Conservation (phyloP, 1,139 yeast genomes). For the Arxiozyma heterogenica region DNA sequence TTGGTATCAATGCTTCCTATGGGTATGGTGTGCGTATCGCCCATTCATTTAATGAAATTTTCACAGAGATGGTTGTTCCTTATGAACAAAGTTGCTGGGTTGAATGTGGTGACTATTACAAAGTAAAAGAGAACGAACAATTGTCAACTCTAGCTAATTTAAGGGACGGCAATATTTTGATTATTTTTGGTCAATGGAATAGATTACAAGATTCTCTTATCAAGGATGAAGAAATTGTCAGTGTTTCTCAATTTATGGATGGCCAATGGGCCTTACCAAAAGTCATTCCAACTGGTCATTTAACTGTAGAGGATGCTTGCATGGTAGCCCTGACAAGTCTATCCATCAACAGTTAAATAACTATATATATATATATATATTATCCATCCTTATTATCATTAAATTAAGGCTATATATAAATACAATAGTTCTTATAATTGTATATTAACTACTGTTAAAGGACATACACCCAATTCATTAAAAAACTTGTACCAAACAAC, state of each 20-base stretch:
- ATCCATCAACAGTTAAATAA: not conserved
- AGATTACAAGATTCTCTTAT: constrained; percentile 47
- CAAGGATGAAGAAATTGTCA: constrained; percentile 41
- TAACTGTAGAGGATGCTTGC: constrained; percentile 56
- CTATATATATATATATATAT: not conserved
- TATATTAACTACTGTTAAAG: too few species aligned
- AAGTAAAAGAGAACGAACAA: constrained; percentile 16
- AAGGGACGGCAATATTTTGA: constrained; percentile 7
- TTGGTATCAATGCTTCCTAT: constrained; percentile 52
- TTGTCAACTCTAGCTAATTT: constrained; percentile 15
- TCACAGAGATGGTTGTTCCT: constrained; percentile 57
- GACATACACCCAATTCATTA: not conserved
- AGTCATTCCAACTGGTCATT: constrained; percentile 39
- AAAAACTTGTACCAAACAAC: not conserved
- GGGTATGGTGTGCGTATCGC: constrained; percentile 74
- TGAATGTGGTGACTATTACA: constrained; percentile 56
- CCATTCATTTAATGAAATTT: constrained; percentile 49
- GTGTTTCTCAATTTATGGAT: constrained; percentile 59
- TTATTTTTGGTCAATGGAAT: constrained; percentile 53
- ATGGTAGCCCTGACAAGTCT: constrained; percentile 32
- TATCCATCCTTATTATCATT: not conserved
- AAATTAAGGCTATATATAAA: not conserved
- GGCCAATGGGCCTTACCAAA: constrained; percentile 46
- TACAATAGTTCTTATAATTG: not conserved
- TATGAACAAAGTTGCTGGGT: constrained; percentile 60